Evolutionary conservation across 1,284 basidiomycete species (phyloP).

Genomic region (Ganoderma sp.): DNA sequence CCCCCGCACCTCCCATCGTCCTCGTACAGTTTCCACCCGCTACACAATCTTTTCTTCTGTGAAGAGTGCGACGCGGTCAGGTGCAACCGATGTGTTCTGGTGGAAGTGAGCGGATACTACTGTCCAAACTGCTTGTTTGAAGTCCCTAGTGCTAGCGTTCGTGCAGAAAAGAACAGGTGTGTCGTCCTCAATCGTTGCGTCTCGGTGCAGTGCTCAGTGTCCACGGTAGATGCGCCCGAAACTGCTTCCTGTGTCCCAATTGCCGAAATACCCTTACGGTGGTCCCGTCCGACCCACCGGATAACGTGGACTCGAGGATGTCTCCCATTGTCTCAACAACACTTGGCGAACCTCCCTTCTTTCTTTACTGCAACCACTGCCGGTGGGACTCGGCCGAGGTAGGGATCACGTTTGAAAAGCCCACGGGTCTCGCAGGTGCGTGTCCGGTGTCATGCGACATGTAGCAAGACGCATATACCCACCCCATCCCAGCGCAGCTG

Average conservation of each 20-base stretch:
- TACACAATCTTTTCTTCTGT: constrained; percentile 93
- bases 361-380: constrained; percentile 91
- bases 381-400: constrained; percentile 94
- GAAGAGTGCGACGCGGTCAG: constrained; percentile 97
- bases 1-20: constrained; percentile 78
- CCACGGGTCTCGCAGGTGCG: constrained; percentile 89
- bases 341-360: constrained; percentile 86
- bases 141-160: constrained; percentile 94
- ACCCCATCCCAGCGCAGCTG: constrained; percentile 70
- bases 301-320: constrained; percentile 59
- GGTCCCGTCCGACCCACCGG: constrained; percentile 85
- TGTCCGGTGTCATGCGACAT: constrained; percentile 11
- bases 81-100: constrained; percentile 89
- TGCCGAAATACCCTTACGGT: constrained; percentile 90
- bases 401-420: constrained; percentile 94
- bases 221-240: constrained; percentile 84
- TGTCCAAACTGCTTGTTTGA: constrained; percentile 99
- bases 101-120: constrained; percentile 96
- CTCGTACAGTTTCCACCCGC: constrained; percentile 77
- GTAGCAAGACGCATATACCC: constrained; percentile 2
- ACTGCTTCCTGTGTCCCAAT: constrained; percentile 95
- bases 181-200: constrained; percentile 17
- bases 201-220: not conserved
- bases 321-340: constrained; percentile 55
- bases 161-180: constrained; percentile 93